These are phyloP conservation scores for Aspergillus coremiiformis DNA, from an alignment of 495 filamentous ascomycete genomes.

Conservation along the genomic window DNA sequence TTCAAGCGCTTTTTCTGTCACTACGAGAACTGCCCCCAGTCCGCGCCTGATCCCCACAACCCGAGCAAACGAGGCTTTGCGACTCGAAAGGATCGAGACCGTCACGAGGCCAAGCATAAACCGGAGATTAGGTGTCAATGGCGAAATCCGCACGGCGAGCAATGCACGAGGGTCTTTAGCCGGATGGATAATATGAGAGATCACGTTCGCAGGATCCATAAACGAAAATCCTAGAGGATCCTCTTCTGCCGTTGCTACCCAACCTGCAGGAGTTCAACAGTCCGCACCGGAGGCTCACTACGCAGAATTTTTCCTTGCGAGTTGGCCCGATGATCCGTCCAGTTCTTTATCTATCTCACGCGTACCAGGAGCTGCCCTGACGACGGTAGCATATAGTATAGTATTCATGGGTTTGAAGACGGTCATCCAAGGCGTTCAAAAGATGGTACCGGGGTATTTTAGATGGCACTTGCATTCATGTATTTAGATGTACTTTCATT, in stretches of 20 bases:
- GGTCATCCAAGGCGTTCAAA: too few relatives aligned
- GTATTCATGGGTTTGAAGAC: too few relatives aligned
- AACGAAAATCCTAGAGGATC: neutral
- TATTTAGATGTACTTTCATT: too few relatives aligned
- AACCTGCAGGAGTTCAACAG: neutral
- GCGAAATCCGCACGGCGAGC: neutral
- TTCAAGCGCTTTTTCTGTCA: neutral
- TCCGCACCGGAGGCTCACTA: too few relatives aligned
- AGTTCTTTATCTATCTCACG: neutral
- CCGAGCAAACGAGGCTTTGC: neutral
- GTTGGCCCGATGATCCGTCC: neutral
- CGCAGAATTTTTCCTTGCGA: too few relatives aligned
- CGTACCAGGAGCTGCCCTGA: neutral
- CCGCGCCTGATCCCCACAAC: neutral
- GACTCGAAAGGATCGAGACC: neutral
- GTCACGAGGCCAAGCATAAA: neutral
- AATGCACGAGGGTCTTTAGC: neutral
- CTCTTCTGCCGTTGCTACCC: neutral
- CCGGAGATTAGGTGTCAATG: neutral
- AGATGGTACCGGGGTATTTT: too few relatives aligned
- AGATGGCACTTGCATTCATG: too few relatives aligned
- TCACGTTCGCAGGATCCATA: neutral
- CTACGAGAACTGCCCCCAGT: neutral
- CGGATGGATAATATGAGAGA: neutral
- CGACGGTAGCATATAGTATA: neutral